Conservation (phyloP, 1,284 basidiomycete genomes). For the Rhodotorula sp. region DNA sequence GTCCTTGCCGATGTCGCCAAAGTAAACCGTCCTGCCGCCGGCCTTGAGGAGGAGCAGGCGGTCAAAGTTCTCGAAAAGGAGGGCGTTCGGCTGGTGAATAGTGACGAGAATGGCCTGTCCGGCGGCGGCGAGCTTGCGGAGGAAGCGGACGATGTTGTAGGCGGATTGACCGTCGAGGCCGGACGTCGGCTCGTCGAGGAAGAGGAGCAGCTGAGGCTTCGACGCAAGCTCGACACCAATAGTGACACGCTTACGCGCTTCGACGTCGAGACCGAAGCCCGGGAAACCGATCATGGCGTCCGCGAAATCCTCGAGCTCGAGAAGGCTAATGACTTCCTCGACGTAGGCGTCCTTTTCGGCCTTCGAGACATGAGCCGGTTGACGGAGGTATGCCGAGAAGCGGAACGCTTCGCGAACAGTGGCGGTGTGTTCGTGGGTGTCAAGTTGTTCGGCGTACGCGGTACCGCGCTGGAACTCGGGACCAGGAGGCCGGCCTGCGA, state of each 20-base stretch:
- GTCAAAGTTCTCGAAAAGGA: conserved; percentile 49
- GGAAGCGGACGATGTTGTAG: conserved; percentile 76
- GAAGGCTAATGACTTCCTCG: conserved; percentile 73
- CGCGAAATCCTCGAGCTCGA: conserved; percentile 67
- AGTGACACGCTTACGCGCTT: conserved; percentile 73
- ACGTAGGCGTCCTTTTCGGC: conserved; percentile 76
- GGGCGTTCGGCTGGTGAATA: conserved; percentile 67
- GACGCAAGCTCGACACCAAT: conserved; percentile 75
- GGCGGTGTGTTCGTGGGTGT: conserved; percentile 45
- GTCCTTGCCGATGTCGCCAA: conserved; percentile 50
- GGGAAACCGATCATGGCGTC: conserved; percentile 75
- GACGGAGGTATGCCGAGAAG: conserved; percentile 78
- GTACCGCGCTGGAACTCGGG: conserved; percentile 71
- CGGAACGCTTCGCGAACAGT: conserved; percentile 77
- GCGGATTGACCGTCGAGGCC: conserved; percentile 73
- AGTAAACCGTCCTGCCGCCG: conserved; percentile 44
- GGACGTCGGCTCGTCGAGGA: conserved; percentile 66
- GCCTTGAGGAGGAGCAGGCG: conserved; percentile 42
- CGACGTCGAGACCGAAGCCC: conserved; percentile 59
- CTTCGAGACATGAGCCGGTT: conserved; percentile 64
- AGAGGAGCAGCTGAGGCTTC: conserved; percentile 69
- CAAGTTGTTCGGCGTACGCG: conserved; percentile 43
- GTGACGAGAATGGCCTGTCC: conserved; percentile 67
- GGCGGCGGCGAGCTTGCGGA: conserved; percentile 74
- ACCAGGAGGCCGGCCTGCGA: conserved; percentile 71